Evolutionary conservation across 1,139 yeast species (phyloP).

Genomic region (Saccharomyces hybrid): DNA sequence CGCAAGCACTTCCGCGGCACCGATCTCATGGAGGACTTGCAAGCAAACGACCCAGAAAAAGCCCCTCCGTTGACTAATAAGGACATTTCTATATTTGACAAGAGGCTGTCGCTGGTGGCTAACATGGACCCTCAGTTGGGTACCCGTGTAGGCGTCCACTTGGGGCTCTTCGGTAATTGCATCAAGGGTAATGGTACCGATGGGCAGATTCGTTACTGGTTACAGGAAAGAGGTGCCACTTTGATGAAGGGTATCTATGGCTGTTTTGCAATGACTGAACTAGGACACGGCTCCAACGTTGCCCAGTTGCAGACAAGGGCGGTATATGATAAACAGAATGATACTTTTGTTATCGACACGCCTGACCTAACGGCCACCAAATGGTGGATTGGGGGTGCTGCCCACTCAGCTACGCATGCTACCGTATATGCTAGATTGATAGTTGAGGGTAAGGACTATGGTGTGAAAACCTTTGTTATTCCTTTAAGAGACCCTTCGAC

Average conservation of each 20-base stretch:
- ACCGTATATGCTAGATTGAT: slow-evolving; percentile 75
- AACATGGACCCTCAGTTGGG: slow-evolving; percentile 52
- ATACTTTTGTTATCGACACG: slow-evolving; percentile 69
- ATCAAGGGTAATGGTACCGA: slow-evolving; percentile 67
- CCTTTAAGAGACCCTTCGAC: slow-evolving; percentile 67
- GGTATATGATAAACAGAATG: slow-evolving; percentile 56
- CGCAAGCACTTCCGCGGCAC: slow-evolving; percentile 17
- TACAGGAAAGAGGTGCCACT: slow-evolving; percentile 61
- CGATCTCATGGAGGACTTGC: slow-evolving; percentile 24
- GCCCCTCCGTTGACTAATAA: slow-evolving; percentile 17
- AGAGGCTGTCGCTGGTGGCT: slow-evolving; percentile 37
- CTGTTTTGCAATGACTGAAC: slow-evolving; percentile 90
- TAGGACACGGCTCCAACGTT: slow-evolving; percentile 91
- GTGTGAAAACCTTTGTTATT: slow-evolving; percentile 84
- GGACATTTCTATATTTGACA: slow-evolving; percentile 37
- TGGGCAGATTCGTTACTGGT: slow-evolving; percentile 60
- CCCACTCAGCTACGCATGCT: slow-evolving; percentile 84
- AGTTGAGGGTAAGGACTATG: slow-evolving; percentile 77
- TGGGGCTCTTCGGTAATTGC: slow-evolving; percentile 63
- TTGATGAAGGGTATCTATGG: slow-evolving; percentile 66
- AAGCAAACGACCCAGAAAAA: slow-evolving; percentile 11
- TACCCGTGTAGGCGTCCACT: slow-evolving; percentile 64
- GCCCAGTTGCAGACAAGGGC: slow-evolving; percentile 93
- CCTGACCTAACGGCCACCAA: slow-evolving; percentile 90
- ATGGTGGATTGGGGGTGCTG: slow-evolving; percentile 99